Conservation (phyloP, 129 eudicot genomes). For the Sambucus nigra region DNA sequence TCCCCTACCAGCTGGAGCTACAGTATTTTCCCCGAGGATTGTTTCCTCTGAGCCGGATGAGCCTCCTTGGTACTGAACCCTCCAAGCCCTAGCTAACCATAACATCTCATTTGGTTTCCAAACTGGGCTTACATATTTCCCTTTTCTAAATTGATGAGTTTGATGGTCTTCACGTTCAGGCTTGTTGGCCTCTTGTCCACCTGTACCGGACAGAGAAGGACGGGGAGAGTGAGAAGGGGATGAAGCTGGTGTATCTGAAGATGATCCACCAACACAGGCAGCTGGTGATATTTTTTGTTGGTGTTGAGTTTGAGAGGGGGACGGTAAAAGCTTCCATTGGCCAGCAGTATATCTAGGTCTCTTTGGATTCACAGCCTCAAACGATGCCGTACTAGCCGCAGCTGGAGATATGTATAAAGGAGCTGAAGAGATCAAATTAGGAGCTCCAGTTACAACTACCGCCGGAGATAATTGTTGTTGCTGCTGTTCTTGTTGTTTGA, state of each 20-base stretch:
- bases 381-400: slow-evolving; percentile 6
- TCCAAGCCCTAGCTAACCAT: slow-evolving; percentile 77
- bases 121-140: slow-evolving; percentile 71
- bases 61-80: slow-evolving; percentile 58
- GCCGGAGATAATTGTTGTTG: not conserved
- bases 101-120: slow-evolving; percentile 81
- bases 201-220: slow-evolving; percentile 35
- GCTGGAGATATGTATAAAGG: slow-evolving; percentile 4
- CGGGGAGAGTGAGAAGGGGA: slow-evolving; percentile 48
- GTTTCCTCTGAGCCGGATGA: not conserved
- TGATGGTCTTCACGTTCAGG: slow-evolving; percentile 18
- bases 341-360: slow-evolving; percentile 55
- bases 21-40: not conserved
- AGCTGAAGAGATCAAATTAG: slow-evolving; percentile 14
- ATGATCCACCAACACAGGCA: slow-evolving; percentile 19
- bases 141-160: slow-evolving; percentile 56
- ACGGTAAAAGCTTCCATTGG: slow-evolving; percentile 63
- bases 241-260: slow-evolving; percentile 20
- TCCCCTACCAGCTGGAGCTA: slow-evolving; percentile 35
- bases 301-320: slow-evolving; percentile 27
- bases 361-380: slow-evolving; percentile 25
- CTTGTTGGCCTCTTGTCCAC: slow-evolving; percentile 28
- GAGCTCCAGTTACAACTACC: slow-evolving; percentile 6
- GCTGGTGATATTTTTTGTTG: slow-evolving; percentile 10
- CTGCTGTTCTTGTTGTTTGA: slow-evolving; percentile 5